Evolutionary conservation across 1,139 yeast species (phyloP).

Genomic region (Saccharomyces hybrid): DNA sequence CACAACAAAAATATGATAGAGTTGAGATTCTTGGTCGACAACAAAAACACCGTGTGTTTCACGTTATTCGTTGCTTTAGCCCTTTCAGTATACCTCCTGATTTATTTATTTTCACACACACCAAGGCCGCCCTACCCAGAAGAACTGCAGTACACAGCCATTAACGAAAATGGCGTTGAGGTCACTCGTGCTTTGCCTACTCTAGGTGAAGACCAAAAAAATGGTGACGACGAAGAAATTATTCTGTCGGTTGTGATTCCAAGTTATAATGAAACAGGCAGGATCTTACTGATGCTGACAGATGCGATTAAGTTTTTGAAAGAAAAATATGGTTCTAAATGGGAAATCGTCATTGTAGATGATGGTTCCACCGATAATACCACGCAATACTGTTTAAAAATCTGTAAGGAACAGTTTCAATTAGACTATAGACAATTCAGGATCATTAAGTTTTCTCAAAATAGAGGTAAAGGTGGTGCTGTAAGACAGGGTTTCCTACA

Average conservation of each 20-base stretch:
- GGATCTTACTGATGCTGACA: conserved; percentile 68
- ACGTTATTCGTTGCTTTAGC: conserved; percentile 7
- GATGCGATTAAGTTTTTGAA: conserved; percentile 61
- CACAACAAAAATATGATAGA: conserved; percentile 6
- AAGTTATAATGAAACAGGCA: conserved; percentile 74
- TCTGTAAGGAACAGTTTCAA: conserved; percentile 46
- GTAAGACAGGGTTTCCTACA: conserved; percentile 87
- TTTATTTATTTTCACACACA: conserved; percentile 49
- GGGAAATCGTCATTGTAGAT: conserved; percentile 81
- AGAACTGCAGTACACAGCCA: conserved; percentile 45
- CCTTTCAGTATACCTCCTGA: conserved; percentile 35
- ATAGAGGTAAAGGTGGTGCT: conserved; percentile 97
- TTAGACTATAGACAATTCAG: conserved; percentile 56
- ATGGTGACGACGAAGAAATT: conserved; percentile 25
- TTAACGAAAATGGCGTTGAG: conserved; percentile 26
- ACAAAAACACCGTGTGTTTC: background rate
- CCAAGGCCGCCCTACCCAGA: conserved; percentile 49
- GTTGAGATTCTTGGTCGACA: conserved; percentile 8
- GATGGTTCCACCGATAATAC: conserved; percentile 89
- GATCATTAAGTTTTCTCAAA: conserved; percentile 58
- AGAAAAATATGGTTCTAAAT: conserved; percentile 30
- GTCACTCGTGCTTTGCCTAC: conserved; percentile 17
- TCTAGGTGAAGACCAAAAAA: conserved; percentile 17
- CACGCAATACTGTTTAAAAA: conserved; percentile 55
- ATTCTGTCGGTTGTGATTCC: conserved; percentile 77